A percentile compares a stretch with the other conserved stretches of the same genome.
Conservation (phyloP, 2,329 filamentous ascomycete genomes). For the Grosmannia serpens region DNA sequence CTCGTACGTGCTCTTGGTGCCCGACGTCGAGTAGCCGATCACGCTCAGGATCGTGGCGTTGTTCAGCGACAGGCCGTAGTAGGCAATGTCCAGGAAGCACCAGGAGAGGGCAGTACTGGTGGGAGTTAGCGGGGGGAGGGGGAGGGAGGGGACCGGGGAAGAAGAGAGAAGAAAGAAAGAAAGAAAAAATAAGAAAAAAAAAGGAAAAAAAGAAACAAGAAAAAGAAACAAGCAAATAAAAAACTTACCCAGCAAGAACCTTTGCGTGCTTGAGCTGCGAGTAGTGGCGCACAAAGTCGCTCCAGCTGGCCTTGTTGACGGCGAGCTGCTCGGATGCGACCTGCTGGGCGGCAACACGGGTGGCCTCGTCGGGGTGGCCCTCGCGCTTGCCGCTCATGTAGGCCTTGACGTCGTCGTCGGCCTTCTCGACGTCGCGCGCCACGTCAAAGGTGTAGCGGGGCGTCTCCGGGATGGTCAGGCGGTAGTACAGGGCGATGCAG, state of each 20-base stretch:
- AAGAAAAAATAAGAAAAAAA: no score
- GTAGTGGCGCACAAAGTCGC: conserved; percentile 63
- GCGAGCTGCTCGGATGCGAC: conserved; percentile 43
- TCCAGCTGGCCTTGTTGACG: conserved; percentile 58
- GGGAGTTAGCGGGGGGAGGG: neutral
- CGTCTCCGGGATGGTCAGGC: conserved; percentile 72
- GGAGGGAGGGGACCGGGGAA: neutral
- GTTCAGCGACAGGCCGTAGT: conserved; percentile 63
- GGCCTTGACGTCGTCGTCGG: conserved; percentile 59
- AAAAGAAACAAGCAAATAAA: neutral
- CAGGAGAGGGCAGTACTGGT: conserved; percentile 62
- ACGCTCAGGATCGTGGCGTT: conserved; percentile 59
- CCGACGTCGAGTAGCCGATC: conserved; percentile 56
- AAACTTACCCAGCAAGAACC: conserved; percentile 29
- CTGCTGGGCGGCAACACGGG: conserved; percentile 46
- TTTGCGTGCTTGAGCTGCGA: conserved; percentile 58
- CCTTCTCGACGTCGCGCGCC: conserved; percentile 62
- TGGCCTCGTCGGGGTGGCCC: conserved; percentile 54
- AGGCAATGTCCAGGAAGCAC: conserved; percentile 58
- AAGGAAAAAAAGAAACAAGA: neutral
- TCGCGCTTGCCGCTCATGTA: conserved; percentile 57
- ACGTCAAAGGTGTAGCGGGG: conserved; percentile 83
- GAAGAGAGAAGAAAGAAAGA: neutral
- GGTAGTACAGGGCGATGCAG: conserved; percentile 70
- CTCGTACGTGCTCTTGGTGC: conserved; percentile 48